Evolutionary conservation across 257 asterid species (phyloP).

Genomic region (Eucommia ulmoides): DNA sequence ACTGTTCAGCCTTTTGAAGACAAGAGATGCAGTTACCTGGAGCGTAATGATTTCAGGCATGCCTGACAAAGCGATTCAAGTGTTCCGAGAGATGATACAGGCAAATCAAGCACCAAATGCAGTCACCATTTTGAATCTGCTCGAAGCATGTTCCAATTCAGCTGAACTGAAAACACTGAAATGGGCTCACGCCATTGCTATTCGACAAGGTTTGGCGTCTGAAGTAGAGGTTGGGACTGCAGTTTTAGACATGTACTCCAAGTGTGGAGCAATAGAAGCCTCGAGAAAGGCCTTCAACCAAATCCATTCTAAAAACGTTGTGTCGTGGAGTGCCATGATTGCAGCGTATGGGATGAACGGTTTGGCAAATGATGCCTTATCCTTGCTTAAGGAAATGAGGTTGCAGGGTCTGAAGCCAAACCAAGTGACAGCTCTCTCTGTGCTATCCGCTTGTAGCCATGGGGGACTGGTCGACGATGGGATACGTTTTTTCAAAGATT

Average conservation of each 20-base stretch:
- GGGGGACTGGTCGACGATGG: constrained; percentile 88
- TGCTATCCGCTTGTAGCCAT: constrained; percentile 80
- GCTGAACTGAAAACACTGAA: constrained; percentile 52
- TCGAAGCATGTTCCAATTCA: constrained; percentile 69
- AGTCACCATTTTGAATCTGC: constrained; percentile 45
- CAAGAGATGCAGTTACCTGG: background rate
- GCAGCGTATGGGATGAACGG: constrained; percentile 80
- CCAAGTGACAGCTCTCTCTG: constrained; percentile 47
- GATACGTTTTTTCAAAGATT: constrained; percentile 36
- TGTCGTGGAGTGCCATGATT: constrained; percentile 79
- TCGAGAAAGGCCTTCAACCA: constrained; percentile 53
- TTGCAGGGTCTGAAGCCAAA: constrained; percentile 50
- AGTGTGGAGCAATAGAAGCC: constrained; percentile 62
- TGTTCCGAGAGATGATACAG: background rate
- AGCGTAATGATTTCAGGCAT: background rate
- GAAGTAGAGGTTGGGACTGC: constrained; percentile 71
- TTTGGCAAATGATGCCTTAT: constrained; percentile 53
- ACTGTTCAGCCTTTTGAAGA: background rate
- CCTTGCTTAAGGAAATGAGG: constrained; percentile 57
- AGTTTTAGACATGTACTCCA: constrained; percentile 74
- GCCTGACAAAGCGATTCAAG: background rate
- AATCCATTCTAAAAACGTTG: constrained; percentile 38
- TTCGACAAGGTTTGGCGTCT: constrained; percentile 54
- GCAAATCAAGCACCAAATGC: background rate
- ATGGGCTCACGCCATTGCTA: constrained; percentile 60